phyloP scores from a whole-genome alignment of 805 yeast genomes.

The Starmera quercuum region DNA sequence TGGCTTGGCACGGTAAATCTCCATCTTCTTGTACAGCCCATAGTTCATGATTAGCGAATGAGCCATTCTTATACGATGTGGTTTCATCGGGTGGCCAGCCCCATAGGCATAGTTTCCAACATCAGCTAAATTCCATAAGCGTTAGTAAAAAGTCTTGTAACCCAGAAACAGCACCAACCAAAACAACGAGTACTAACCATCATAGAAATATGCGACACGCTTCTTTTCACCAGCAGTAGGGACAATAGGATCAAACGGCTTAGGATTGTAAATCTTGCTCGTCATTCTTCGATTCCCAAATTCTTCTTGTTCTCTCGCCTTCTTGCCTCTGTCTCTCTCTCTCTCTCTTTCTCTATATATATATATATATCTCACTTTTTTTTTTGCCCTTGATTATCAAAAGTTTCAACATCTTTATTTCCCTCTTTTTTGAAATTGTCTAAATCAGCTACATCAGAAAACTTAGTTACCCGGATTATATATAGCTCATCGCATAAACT shows the following conservation, averaged over 20 bases:
- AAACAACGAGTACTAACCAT: constrained; percentile 27
- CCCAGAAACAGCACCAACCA: constrained; percentile 22
- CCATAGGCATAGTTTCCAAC: constrained; percentile 98
- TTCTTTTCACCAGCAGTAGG: constrained; percentile 15
- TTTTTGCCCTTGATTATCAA: too few species aligned
- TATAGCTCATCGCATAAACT: too few species aligned
- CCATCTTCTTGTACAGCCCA: constrained; percentile 95
- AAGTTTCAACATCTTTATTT: too few species aligned
- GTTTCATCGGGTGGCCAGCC: constrained; percentile 98
- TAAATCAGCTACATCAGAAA: too few species aligned
- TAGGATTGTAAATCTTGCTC: background rate
- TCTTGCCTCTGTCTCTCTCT: too few species aligned
- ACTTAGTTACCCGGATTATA: too few species aligned
- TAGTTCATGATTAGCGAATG: constrained; percentile 95
- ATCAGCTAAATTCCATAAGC: constrained; percentile 47
- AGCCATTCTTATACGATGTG: constrained; percentile 97
- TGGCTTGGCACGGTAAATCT: constrained; percentile 92
- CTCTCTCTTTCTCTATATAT: too few species aligned
- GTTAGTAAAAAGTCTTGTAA: constrained; percentile 14
- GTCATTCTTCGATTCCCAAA: background rate
- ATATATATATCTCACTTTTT: too few species aligned
- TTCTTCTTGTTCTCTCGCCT: too few species aligned
- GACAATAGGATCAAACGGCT: background rate
- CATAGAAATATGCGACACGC: constrained; percentile 74
- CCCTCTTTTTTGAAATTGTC: too few species aligned